These are phyloP conservation scores for Kodamaea restingae DNA, from an alignment of 805 yeast species.

Conservation along the genomic window DNA sequence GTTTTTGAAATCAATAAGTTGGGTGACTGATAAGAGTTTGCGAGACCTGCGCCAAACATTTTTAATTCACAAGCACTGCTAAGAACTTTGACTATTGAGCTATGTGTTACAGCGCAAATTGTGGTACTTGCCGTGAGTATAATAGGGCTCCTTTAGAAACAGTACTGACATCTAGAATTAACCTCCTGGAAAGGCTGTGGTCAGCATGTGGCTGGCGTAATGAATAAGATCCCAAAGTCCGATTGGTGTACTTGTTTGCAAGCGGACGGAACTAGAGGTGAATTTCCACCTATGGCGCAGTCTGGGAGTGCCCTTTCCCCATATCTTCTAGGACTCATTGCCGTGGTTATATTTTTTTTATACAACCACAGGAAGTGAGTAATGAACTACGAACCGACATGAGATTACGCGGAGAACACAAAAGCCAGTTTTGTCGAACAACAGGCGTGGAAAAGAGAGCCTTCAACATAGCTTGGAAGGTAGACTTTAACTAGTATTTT, in stretches of 20 bases:
- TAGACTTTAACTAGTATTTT: too few species aligned
- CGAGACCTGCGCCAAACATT: background rate
- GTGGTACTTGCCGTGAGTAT: background rate
- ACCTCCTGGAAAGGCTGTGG: slow-evolving; percentile 1
- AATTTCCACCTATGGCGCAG: background rate
- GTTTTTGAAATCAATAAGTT: too few species aligned
- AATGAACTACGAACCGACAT: too few species aligned
- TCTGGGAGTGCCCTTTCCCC: background rate
- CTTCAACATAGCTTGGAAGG: too few species aligned
- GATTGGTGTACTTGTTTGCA: slow-evolving; percentile 2
- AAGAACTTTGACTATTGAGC: too few species aligned
- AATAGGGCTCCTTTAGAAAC: too few species aligned
- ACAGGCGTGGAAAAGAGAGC: too few species aligned
- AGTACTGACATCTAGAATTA: background rate
- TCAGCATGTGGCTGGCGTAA: background rate
- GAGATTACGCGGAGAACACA: too few species aligned
- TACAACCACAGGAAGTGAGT: background rate
- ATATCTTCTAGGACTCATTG: background rate
- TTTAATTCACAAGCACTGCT: too few species aligned
- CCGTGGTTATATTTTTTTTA: background rate
- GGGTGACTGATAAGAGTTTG: too few species aligned
- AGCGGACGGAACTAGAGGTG: background rate
- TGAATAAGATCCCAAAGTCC: background rate
- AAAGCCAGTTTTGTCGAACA: too few species aligned
- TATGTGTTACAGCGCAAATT: background rate